A percentile compares a stretch with the other conserved stretches of the same genome.
Evolutionary conservation across 177 flowering plant genomes (phyloP).

Genomic region (Vitis hybrid): DNA sequence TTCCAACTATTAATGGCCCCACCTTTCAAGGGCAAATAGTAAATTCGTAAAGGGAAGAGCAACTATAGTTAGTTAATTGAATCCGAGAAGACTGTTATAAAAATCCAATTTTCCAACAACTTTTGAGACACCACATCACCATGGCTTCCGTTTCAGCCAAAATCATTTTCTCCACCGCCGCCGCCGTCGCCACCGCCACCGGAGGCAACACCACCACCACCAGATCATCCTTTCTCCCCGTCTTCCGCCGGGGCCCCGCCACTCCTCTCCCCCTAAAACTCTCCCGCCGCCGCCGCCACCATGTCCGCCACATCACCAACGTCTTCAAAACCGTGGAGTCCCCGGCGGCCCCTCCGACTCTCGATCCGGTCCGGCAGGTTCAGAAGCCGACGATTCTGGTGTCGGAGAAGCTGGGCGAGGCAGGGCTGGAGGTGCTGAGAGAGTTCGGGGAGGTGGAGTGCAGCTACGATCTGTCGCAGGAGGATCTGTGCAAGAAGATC

Average conservation of each 20-base stretch:
- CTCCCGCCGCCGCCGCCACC: not conserved
- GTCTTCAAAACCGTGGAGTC: constrained; percentile 20
- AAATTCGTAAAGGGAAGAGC: no score
- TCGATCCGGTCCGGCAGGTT: not conserved
- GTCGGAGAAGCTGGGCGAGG: constrained; percentile 87
- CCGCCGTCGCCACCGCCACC: no score
- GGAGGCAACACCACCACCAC: no score
- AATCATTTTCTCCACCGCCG: no score
- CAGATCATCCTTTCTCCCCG: not conserved
- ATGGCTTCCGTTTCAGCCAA: no score
- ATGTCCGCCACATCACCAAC: not conserved
- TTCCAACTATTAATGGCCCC: no score
- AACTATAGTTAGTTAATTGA: no score
- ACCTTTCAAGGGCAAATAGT: no score
- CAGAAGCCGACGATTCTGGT: constrained; percentile 66
- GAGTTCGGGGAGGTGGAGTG: constrained; percentile 68
- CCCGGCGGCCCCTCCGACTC: constrained; percentile 5
- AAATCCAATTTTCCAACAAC: no score
- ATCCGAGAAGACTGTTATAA: no score
- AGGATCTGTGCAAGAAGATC: constrained; percentile 65
- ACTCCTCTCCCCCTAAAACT: not conserved
- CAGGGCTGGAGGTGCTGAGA: constrained; percentile 61
- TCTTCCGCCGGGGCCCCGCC: not conserved
- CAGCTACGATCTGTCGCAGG: constrained; percentile 58
- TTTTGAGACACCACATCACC: no score